Base-by-base conservation (phyloP, 768 basidiomycete species). In the Tephrocybe sp. region DNA sequence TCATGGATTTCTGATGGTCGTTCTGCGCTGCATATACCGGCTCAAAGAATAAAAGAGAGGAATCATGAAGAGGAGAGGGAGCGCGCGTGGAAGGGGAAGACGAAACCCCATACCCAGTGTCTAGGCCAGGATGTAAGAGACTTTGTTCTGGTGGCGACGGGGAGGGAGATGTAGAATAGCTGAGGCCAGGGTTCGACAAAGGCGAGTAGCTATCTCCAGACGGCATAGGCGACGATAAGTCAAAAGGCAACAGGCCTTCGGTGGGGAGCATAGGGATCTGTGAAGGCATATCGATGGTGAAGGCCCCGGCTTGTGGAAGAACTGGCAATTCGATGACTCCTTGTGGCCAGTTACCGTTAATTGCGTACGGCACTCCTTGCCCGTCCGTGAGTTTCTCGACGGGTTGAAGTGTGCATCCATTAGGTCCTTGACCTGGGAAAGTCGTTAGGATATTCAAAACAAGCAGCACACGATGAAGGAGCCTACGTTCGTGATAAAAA, bases 161-260 rank as follows among this genome's bases (percentile, higher is more conserved):
- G 29, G 54, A 55, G 30, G 55, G 47, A 33, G 55, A 51, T 4
- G 16, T 21, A n/a, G 54, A 56, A 33, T 49, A 24, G 44, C 47
- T 52, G 33, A 56, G 46, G 22, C 47, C 47, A 16, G 55, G 54
- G 11, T 46, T 46, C 15, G 31, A 42, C 3, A 43, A 30, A 6
- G 55, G 43, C 25, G 55, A 52, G 18, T 12, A 34, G 9, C 8
- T 4, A 11, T 9, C 10, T 15, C 38, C 50, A 8, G 39, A 7
- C 10, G 24, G 22, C 1, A 34, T 22, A 2, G 38, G 44, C 30
- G 31, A 47, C 40, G 25, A 47, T 27, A 56, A 48, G 22, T 31
- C 36, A 57, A 55, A 54, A 31, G 44, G 56, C 38, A 41, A 34
- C 16, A 46, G 31, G n/a, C 44, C 44, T 22, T 51, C 39, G 18